Percentiles rank a stretch among this genome's conserved stretches.
These are phyloP conservation scores for Panicum virgatum DNA, from an alignment of 202 grass and related monocot genomes.

Conservation along the genomic window DNA sequence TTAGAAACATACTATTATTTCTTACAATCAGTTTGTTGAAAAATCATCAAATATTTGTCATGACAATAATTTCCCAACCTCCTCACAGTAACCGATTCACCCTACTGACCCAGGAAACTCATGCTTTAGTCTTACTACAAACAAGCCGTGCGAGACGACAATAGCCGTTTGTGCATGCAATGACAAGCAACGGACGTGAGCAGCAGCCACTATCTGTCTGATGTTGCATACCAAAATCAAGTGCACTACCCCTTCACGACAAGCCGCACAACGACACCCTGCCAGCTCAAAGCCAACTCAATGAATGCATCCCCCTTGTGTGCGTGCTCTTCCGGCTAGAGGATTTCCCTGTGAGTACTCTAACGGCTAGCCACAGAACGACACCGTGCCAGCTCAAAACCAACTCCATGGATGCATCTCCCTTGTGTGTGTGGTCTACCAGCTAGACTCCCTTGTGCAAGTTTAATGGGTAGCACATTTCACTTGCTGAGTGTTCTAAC, in stretches of 20 bases:
- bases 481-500: not conserved
- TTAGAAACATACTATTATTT: not conserved
- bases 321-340: not conserved
- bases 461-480: not conserved
- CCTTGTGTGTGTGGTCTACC: slow-evolving; percentile 15
- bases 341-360: not conserved
- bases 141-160: not conserved
- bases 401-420: not conserved
- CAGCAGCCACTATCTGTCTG: not conserved
- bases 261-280: not conserved
- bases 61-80: not conserved
- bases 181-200: not conserved
- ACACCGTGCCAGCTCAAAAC: slow-evolving; percentile 2
- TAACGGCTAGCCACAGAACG: not conserved
- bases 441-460: not conserved
- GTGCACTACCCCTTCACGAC: not conserved
- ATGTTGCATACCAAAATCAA: not conserved
- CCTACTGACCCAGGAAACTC: not conserved
- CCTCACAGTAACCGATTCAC: not conserved
- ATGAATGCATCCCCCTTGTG: not conserved
- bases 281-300: not conserved
- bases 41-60: not conserved
- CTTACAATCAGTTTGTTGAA: not conserved
- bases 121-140: slow-evolving; percentile 4
- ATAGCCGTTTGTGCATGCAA: not conserved